phyloP scores from a whole-genome alignment of 805 yeast genomes.

The Sugiyamaella valdiviana region DNA sequence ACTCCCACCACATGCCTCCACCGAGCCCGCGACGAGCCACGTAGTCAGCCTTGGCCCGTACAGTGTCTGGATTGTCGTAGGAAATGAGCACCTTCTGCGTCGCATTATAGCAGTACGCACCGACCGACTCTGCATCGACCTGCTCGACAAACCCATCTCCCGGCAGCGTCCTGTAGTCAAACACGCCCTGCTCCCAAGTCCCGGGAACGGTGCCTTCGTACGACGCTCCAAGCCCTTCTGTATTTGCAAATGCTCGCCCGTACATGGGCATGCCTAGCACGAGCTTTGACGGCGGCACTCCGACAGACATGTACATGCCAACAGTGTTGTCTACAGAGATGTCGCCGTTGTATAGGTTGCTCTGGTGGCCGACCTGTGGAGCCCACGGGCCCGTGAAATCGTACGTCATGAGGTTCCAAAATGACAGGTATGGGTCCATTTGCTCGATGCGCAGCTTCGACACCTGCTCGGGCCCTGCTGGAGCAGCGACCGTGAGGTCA shows the following conservation, averaged over 20 bases:
- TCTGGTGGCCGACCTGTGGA: conserved; percentile 52
- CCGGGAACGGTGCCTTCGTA: conserved; percentile 41
- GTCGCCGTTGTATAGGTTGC: conserved; percentile 52
- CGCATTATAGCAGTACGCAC: conserved; percentile 48
- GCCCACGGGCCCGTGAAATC: conserved; percentile 84
- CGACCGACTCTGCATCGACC: conserved; percentile 47
- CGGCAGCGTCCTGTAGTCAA: conserved; percentile 55
- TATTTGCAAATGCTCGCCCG: conserved; percentile 53
- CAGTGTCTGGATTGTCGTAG: conserved; percentile 60
- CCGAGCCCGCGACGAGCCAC: conserved; percentile 46
- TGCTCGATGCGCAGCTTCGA: conserved; percentile 39
- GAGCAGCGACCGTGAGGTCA: conserved; percentile 67
- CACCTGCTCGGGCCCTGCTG: conserved; percentile 52
- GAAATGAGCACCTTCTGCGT: conserved; percentile 39
- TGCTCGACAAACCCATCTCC: conserved; percentile 38
- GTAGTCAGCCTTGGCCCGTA: conserved; percentile 53
- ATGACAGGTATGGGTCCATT: conserved; percentile 54
- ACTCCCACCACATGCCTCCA: conserved; percentile 96
- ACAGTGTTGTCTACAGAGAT: conserved; percentile 48
- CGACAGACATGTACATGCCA: conserved; percentile 35
- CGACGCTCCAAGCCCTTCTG: conserved; percentile 37
- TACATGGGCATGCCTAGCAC: conserved; percentile 84
- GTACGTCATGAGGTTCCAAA: conserved; percentile 89
- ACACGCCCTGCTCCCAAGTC: conserved; percentile 44
- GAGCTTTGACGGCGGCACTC: conserved; percentile 47